Conservation (phyloP, 2,329 filamentous ascomycete species). For the Cercospora sp. region DNA sequence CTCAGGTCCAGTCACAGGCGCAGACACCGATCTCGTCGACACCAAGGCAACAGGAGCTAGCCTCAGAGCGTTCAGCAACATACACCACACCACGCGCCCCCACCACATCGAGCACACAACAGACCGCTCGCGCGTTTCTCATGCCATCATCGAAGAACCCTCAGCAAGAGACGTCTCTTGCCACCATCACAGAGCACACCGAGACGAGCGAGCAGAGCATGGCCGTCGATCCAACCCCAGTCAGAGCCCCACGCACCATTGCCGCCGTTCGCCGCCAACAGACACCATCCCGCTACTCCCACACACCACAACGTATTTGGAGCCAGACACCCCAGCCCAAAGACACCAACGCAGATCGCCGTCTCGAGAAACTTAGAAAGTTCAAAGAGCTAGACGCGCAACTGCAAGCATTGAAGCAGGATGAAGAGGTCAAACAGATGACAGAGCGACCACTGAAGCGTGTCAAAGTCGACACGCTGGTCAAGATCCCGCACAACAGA, state of each 20-base stretch:
- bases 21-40: neutral
- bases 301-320: slow-evolving; percentile 18
- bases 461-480: slow-evolving; percentile 37
- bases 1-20: slow-evolving; percentile 2
- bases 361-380: slow-evolving; percentile 31
- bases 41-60: slow-evolving; percentile 1
- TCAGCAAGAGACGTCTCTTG: slow-evolving; percentile 19
- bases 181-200: slow-evolving; percentile 30
- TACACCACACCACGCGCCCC: slow-evolving; percentile 15
- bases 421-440: slow-evolving; percentile 32
- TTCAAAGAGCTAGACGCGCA: slow-evolving; percentile 28
- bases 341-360: slow-evolving; percentile 33
- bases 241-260: slow-evolving; percentile 15
- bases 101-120: slow-evolving; percentile 1
- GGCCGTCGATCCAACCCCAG: slow-evolving; percentile 17
- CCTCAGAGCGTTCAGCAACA: slow-evolving; percentile 1
- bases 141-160: slow-evolving; percentile 6
- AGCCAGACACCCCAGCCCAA: slow-evolving; percentile 22
- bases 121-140: slow-evolving; percentile 7
- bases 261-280: slow-evolving; percentile 10
- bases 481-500: slow-evolving; percentile 34
- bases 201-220: slow-evolving; percentile 23
- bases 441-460: slow-evolving; percentile 32
- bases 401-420: slow-evolving; percentile 28
- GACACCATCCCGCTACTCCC: slow-evolving; percentile 13